Evolutionary conservation across 2,329 filamentous ascomycete species (phyloP), one percentile per base, ranked within the genome.

Genomic region (Aspergillus brunneoviolaceus): DNA sequence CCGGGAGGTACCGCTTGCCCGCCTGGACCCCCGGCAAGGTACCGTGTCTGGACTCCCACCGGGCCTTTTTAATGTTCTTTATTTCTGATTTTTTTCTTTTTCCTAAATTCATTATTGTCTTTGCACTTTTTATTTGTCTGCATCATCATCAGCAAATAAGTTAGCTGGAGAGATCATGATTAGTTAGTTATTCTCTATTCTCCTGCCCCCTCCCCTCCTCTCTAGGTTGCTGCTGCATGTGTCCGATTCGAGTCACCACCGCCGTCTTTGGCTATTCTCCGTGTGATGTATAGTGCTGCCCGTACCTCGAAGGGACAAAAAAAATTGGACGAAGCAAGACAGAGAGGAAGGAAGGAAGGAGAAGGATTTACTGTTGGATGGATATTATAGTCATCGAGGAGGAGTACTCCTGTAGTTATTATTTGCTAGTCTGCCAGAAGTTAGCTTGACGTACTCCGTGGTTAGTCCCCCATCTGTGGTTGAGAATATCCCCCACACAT

Each of bases 231-330:
- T 29, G 27, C 66, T 72, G 70, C 70, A 72, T 65, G 67, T 63
- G 68, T 63, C 70, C 70, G 64, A 57, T 72, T 72, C 68, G 66
- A 72, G 70, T 71, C 65, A 61, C 62, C 63, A 63, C 63, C 63
- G 62, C n/a, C 31, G 21, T 35, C 33, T 54, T 47, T 25, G 39
- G 51, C 31, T 11, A 21, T 54, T 42, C 21, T 25, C 29, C 19
- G 33, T 39, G 25, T 25, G 51, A 48, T 52, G 19, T 42, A 21
- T 35, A 42, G 33, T 58, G 7, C 39, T 45, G 16, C 0, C 4
- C 5, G 16, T 10, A 45, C 39, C 39, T 45, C 16, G 16, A 16
- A 35, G 33, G 33, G 14, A 16, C 11, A 16, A 35, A 5, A 35
- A 14, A 12, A 33, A 33, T 4, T 23, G 1, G 23, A 23, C 23